phyloP scores from a whole-genome alignment of 805 yeast genomes.

The Ogataea salicorniae region DNA sequence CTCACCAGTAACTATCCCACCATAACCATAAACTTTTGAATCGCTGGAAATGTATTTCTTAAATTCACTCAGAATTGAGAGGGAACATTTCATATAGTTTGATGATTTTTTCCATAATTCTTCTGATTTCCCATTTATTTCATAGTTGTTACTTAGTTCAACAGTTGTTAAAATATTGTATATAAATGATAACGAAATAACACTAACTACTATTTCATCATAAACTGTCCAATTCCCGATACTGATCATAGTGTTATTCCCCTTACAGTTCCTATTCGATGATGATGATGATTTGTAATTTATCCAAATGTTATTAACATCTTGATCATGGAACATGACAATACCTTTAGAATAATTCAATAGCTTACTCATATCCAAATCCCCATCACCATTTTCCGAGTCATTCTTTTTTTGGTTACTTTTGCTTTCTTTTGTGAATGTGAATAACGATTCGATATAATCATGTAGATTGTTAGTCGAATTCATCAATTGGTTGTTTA shows the following conservation, averaged over 20 bases:
- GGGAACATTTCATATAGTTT: conserved; percentile 19
- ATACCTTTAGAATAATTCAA: conserved; percentile 9
- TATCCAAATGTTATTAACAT: not conserved
- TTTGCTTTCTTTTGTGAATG: not conserved
- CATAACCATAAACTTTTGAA: not conserved
- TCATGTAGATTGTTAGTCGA: conserved; percentile 21
- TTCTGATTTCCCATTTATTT: conserved; percentile 6
- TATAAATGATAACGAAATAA: conserved; percentile 14
- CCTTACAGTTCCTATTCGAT: not conserved
- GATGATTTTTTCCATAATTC: conserved; percentile 21
- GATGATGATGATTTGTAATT: conserved; percentile 20
- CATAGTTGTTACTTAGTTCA: conserved; percentile 8
- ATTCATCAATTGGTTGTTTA: conserved; percentile 16
- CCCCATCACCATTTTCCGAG: not conserved
- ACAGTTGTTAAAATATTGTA: conserved; percentile 15
- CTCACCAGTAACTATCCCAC: conserved; percentile 7
- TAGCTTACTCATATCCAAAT: conserved; percentile 2
- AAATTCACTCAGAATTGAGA: conserved; percentile 15
- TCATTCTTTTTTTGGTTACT: not conserved
- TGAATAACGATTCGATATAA: conserved; percentile 21
- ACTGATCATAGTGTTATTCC: not conserved
- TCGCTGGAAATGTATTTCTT: conserved; percentile 2
- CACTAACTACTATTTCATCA: conserved; percentile 21
- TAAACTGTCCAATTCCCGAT: conserved; percentile 15
- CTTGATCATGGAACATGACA: conserved; percentile 1